Conservation (phyloP, 176 grass and related monocot genomes). For the Panicum miliaceum region DNA sequence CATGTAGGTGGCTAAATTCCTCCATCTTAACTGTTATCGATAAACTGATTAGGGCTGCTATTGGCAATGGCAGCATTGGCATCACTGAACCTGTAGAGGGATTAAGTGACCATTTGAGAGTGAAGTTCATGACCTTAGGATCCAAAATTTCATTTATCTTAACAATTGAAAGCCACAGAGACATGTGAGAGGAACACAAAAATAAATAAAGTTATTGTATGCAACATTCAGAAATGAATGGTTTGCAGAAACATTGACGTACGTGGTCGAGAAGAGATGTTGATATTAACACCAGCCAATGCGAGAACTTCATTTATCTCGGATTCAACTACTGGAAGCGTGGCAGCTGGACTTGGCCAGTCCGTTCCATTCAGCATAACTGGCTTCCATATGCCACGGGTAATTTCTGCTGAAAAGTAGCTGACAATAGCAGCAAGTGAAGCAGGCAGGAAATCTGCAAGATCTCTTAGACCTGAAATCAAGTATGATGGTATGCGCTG, state of each 20-base stretch:
- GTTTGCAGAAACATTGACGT: constrained; percentile 14
- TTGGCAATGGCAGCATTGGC: constrained; percentile 85
- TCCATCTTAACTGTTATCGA: constrained; percentile 84
- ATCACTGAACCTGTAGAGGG: constrained; percentile 47
- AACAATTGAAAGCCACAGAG: not conserved
- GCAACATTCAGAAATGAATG: constrained; percentile 4
- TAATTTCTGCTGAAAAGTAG: constrained; percentile 78
- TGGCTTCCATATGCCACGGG: constrained; percentile 80
- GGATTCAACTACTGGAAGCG: constrained; percentile 60
- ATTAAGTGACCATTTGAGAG: constrained; percentile 2
- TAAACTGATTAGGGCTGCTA: constrained; percentile 76
- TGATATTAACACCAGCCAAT: constrained; percentile 71
- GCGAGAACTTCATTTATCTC: constrained; percentile 85
- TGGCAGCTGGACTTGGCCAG: constrained; percentile 74
- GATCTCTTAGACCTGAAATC: constrained; percentile 70
- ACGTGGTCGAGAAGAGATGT: constrained; percentile 62
- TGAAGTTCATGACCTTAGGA: not conserved
- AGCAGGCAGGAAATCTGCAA: constrained; percentile 84
- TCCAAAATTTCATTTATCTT: not conserved
- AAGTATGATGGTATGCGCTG: constrained; percentile 15
- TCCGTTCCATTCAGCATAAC: constrained; percentile 77
- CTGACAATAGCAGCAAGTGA: constrained; percentile 68
- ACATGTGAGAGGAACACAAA: not conserved
- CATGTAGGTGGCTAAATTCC: constrained; percentile 50
- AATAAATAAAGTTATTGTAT: not conserved